phyloP scores from a whole-genome alignment of 768 basidiomycete genomes.

The Pulveroboletus frians region DNA sequence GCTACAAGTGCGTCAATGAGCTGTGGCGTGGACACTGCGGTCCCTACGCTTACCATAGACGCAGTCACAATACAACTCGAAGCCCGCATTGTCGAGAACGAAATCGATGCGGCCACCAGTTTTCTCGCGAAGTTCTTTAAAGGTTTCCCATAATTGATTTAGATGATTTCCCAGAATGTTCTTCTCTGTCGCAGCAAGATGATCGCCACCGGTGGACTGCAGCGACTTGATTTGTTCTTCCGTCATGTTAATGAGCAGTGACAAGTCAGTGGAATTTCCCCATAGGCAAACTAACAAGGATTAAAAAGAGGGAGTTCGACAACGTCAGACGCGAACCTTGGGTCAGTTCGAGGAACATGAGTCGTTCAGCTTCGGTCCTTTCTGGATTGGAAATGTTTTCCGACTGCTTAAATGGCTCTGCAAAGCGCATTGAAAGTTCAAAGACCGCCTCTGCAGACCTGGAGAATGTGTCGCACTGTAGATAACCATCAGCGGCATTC shows the following conservation, averaged over 20 bases:
- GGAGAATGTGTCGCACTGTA: conserved; percentile 89
- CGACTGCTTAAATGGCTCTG: conserved; percentile 68
- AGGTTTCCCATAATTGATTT: conserved; percentile 63
- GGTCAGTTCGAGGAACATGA: conserved; percentile 89
- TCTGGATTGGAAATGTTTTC: conserved; percentile 48
- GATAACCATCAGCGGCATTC: conserved; percentile 5
- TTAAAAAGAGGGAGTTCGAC: neutral
- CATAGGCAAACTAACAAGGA: conserved; percentile 74
- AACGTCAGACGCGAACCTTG: conserved; percentile 52
- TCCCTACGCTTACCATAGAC: conserved; percentile 61
- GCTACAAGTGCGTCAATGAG: conserved; percentile 42
- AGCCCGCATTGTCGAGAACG: conserved; percentile 81
- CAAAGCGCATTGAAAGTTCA: conserved; percentile 88
- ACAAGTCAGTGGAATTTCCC: conserved; percentile 96
- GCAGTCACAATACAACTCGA: conserved; percentile 80
- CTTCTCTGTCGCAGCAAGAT: conserved; percentile 92
- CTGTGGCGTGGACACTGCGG: neutral
- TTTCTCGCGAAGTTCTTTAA: conserved; percentile 63
- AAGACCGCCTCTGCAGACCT: conserved; percentile 90
- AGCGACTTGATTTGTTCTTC: conserved; percentile 95
- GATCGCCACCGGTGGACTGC: conserved; percentile 96
- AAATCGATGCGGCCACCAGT: conserved; percentile 77
- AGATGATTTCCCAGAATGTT: conserved; percentile 91
- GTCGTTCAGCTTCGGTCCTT: conserved; percentile 63
- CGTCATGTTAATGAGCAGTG: conserved; percentile 93